Conservation (phyloP, 2,329 filamentous ascomycete species). For the Alternaria rosae region DNA sequence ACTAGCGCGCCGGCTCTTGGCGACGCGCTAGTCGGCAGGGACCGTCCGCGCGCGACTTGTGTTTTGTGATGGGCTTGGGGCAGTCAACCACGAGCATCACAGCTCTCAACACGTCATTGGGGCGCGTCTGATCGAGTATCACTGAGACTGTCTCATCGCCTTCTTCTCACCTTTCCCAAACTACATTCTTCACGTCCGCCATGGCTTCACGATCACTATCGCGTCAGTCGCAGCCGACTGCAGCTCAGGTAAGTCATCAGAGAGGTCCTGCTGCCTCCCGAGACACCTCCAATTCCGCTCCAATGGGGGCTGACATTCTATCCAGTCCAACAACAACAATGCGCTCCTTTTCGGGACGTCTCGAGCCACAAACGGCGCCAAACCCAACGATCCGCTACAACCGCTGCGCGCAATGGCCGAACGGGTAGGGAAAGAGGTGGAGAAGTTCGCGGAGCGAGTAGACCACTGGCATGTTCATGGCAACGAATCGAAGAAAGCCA, state of each 20-base stretch:
- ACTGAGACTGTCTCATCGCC: slow-evolving; percentile 1
- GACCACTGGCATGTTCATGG: slow-evolving; percentile 68
- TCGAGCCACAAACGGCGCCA: slow-evolving; percentile 21
- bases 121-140: background rate
- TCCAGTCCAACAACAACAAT: slow-evolving; percentile 21
- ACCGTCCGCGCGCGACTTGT: slow-evolving; percentile 24
- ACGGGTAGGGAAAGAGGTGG: slow-evolving; percentile 79
- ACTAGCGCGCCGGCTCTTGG: slow-evolving; percentile 25
- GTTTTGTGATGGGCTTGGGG: slow-evolving; percentile 34
- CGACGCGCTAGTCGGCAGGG: slow-evolving; percentile 18
- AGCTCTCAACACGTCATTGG: slow-evolving; percentile 3
- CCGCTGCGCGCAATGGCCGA: slow-evolving; percentile 71
- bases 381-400: slow-evolving; percentile 58
- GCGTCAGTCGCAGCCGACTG: slow-evolving; percentile 35
- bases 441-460: slow-evolving; percentile 82
- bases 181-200: background rate
- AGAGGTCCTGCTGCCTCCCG: slow-evolving; percentile 2
- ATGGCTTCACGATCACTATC: slow-evolving; percentile 40
- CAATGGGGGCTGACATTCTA: background rate
- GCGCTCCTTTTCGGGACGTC: slow-evolving; percentile 21
- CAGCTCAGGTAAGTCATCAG: slow-evolving; percentile 32
- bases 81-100: slow-evolving; percentile 12
- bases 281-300: background rate
- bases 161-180: background rate
- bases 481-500: slow-evolving; percentile 50